Conservation (phyloP, 2,329 filamentous ascomycete species). For the Coleophoma eucalyptorum region DNA sequence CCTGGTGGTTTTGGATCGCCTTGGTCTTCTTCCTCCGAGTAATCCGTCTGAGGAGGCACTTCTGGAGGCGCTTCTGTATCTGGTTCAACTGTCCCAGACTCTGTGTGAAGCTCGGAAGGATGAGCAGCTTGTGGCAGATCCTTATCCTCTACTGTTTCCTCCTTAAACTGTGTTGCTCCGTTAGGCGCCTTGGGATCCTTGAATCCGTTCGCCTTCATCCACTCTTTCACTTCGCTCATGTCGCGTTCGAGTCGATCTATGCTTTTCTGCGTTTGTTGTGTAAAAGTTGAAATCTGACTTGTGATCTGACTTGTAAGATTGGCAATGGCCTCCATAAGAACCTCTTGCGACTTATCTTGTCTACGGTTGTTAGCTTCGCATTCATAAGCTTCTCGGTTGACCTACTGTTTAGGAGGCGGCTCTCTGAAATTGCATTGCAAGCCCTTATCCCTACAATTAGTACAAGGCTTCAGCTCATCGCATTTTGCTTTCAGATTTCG, state of each 20-base stretch:
- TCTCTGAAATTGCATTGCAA: slow-evolving; percentile 86
- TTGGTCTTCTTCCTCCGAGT: slow-evolving; percentile 39
- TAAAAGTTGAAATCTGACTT: not conserved
- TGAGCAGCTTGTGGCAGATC: no score
- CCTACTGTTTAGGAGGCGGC: slow-evolving; percentile 85
- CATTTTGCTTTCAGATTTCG: slow-evolving; percentile 87
- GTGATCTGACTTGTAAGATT: slow-evolving; percentile 9
- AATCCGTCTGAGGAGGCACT: slow-evolving; percentile 15
- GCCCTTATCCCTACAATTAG: slow-evolving; percentile 84
- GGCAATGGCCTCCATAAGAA: slow-evolving; percentile 49
- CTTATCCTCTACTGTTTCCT: not conserved
- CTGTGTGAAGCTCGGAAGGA: not conserved
- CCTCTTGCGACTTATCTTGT: slow-evolving; percentile 53
- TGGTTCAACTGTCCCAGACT: no score
- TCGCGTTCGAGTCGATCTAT: not conserved
- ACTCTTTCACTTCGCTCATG: not conserved
- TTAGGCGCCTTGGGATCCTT: not conserved
- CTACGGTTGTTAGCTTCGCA: slow-evolving; percentile 18
- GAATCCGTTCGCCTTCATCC: not conserved
- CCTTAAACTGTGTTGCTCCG: not conserved
- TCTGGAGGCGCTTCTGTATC: not conserved
- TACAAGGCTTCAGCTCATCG: slow-evolving; percentile 79
- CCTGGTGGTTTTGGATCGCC: slow-evolving; percentile 49
- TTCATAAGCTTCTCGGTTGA: slow-evolving; percentile 11
- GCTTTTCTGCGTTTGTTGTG: not conserved